Evolutionary conservation across 176 grass and related monocot genomes (phyloP).

Genomic region (Carex scoparia): DNA sequence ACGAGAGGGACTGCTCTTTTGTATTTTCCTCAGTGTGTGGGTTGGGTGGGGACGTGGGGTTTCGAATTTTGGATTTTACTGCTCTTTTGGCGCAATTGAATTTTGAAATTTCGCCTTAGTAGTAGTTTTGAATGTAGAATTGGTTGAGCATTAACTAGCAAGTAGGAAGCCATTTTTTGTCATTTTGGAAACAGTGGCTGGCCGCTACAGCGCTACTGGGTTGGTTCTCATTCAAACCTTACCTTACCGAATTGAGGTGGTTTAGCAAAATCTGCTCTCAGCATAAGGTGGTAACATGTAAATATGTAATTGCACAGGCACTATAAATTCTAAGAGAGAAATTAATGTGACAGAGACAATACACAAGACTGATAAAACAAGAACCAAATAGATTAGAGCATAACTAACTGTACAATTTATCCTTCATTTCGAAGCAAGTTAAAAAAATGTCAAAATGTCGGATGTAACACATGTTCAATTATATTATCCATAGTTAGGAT

Average conservation of each 20-base stretch:
- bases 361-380: background rate
- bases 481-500: background rate
- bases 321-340: background rate
- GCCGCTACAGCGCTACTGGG: no score
- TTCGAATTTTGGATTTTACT: background rate
- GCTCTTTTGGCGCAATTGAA: slow-evolving; percentile 20
- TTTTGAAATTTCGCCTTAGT: slow-evolving; percentile 6
- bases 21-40: background rate
- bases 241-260: background rate
- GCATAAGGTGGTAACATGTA: background rate
- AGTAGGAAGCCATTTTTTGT: slow-evolving; percentile 2
- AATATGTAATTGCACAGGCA: background rate
- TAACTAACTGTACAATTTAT: background rate
- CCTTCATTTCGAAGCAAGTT: background rate
- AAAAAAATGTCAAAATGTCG: background rate
- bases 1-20: background rate
- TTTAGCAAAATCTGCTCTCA: background rate
- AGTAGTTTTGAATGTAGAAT: background rate
- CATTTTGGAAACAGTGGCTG: background rate
- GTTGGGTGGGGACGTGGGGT: background rate
- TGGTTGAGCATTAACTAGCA: background rate
- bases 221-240: background rate
- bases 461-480: background rate
- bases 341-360: background rate
- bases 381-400: background rate